Conservation (phyloP, 768 basidiomycete genomes). For the Russula vinacea region DNA sequence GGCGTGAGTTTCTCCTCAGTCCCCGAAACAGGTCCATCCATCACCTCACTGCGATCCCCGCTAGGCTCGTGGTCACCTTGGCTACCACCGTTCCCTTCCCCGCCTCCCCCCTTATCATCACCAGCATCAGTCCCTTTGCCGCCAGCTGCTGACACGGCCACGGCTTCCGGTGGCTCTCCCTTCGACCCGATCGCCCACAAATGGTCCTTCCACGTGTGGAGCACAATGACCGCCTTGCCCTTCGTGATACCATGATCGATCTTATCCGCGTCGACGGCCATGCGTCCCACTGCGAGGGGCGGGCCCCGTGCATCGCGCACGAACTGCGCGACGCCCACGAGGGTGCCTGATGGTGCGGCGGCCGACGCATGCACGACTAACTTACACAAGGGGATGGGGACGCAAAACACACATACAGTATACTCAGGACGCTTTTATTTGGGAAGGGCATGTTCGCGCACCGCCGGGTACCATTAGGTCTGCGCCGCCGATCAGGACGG, state of each 20-base stretch:
- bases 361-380: constrained; percentile 60
- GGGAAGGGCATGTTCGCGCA: constrained; percentile 38
- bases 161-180: constrained; percentile 48
- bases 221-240: constrained; percentile 71
- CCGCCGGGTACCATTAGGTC: constrained; percentile 89
- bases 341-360: constrained; percentile 44
- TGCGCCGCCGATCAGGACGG: constrained; percentile 70
- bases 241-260: constrained; percentile 41
- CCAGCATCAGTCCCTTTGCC: constrained; percentile 20
- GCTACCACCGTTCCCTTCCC: constrained; percentile 10
- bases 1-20: constrained; percentile 29
- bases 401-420: neutral
- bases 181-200: constrained; percentile 73
- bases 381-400: constrained; percentile 29
- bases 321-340: constrained; percentile 63
- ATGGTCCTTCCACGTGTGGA: constrained; percentile 76
- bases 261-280: constrained; percentile 48
- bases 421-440: constrained; percentile 3
- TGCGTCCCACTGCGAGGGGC: constrained; percentile 73
- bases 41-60: constrained; percentile 4
- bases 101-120: constrained; percentile 19
- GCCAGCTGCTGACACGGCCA: constrained; percentile 21
- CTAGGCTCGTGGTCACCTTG: constrained; percentile 33
- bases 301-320: constrained; percentile 40
- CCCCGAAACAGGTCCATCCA: neutral